A percentile compares a stretch with the other conserved stretches of the same genome.
Evolutionary conservation across 2,329 filamentous ascomycete species (phyloP).

Genomic region (Microcera coccophila): DNA sequence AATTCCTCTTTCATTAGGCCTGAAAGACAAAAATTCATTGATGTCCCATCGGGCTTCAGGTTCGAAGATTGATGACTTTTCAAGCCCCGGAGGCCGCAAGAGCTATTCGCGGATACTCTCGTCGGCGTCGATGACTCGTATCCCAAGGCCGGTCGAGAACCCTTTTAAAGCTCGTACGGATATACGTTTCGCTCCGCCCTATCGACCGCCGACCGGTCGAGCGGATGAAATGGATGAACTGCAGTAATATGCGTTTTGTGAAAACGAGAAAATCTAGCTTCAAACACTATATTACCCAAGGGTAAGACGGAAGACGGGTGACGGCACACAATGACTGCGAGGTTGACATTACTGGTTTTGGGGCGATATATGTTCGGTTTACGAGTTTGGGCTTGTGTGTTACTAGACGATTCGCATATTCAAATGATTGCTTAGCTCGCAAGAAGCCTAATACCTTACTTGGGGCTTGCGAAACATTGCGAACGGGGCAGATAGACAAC

Average conservation of each 20-base stretch:
- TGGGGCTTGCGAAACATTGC: too few species aligned
- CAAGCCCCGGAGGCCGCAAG: conserved; percentile 3
- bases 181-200: conserved; percentile 24
- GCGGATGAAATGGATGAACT: conserved; percentile 35
- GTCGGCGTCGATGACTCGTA: conserved; percentile 10
- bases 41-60: conserved; percentile 13
- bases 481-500: too few species aligned
- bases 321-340: neutral
- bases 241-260: conserved; percentile 19
- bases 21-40: conserved; percentile 29
- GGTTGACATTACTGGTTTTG: neutral
- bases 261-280: neutral
- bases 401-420: neutral
- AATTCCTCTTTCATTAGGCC: conserved; percentile 13
- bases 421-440: neutral
- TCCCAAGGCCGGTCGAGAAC: conserved; percentile 14
- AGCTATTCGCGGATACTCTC: conserved; percentile 12
- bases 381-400: too few species aligned
- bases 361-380: too few species aligned
- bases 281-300: neutral
- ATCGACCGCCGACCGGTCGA: conserved; percentile 21
- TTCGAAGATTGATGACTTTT: conserved; percentile 14
- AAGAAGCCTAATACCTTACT: too few species aligned
- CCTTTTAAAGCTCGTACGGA: conserved; percentile 17
- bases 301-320: too few species aligned